phyloP scores from a whole-genome alignment of 2,329 filamentous ascomycete species.

The Capronia coronata region DNA sequence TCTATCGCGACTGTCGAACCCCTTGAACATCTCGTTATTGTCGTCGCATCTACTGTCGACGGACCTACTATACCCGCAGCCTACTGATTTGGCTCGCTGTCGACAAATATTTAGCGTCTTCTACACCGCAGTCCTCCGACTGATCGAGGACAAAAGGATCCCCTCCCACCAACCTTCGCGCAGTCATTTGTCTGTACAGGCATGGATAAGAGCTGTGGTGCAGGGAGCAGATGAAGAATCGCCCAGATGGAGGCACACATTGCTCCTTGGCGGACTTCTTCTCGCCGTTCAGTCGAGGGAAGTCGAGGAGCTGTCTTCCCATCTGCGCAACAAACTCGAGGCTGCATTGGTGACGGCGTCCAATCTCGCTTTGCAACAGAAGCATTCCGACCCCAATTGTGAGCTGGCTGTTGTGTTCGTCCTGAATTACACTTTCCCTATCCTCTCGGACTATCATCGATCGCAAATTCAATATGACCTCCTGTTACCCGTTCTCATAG shows the following conservation, averaged over 20 bases:
- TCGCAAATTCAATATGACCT: slow-evolving; percentile 58
- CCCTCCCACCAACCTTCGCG: slow-evolving; percentile 35
- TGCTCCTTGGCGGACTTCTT: slow-evolving; percentile 72
- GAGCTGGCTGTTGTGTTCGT: slow-evolving; percentile 57
- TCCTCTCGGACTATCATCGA: slow-evolving; percentile 57
- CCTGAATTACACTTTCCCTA: slow-evolving; percentile 68
- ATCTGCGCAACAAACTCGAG: slow-evolving; percentile 63
- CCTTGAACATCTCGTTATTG: slow-evolving; percentile 55
- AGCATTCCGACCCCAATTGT: slow-evolving; percentile 47
- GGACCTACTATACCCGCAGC: slow-evolving; percentile 54
- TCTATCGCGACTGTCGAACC: slow-evolving; percentile 50
- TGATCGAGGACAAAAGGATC: slow-evolving; percentile 43
- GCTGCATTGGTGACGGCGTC: slow-evolving; percentile 65
- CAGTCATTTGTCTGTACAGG: slow-evolving; percentile 49
- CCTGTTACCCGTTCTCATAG: slow-evolving; percentile 63
- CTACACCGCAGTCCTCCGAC: slow-evolving; percentile 52
- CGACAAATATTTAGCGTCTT: slow-evolving; percentile 56
- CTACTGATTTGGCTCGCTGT: slow-evolving; percentile 49
- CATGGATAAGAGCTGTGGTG: slow-evolving; percentile 54
- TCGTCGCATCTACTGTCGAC: slow-evolving; percentile 54
- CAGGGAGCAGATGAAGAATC: slow-evolving; percentile 56
- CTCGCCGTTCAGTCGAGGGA: slow-evolving; percentile 54
- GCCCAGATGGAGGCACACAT: slow-evolving; percentile 71
- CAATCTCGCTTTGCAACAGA: slow-evolving; percentile 64
- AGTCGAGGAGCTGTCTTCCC: slow-evolving; percentile 51